Base-by-base conservation (phyloP, 257 asterid species). In the Buddleja alternifolia region DNA sequence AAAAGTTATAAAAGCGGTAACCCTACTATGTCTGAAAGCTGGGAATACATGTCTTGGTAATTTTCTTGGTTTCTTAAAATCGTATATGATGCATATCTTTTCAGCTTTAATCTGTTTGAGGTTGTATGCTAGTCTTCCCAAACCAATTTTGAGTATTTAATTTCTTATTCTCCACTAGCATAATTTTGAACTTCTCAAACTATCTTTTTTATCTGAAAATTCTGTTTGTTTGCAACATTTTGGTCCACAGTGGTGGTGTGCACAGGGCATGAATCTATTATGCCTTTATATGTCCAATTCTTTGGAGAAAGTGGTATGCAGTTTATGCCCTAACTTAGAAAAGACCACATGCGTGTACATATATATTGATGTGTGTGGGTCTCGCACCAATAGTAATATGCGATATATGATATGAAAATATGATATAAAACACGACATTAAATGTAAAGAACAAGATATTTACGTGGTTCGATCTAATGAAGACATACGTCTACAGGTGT, bases 171-270 rank as follows among this genome's bases (percentile, higher is more conserved):
- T 16, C 44, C 59, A 24, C 51, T 58, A 8, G 60, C 21, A 46
- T 60, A 68, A 65, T 52, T 47, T 55, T 61, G 56, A 57, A 64
- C 1, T 6, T 44, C 59, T 37, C 62, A 8, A 46, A 8, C 69
- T 47, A 54, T 48, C 17, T 51, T 66, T 41, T 61, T 40, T 20
- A 19, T 23, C 46, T 62, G 56, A 59, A 60, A 34, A 64, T 11
- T 58, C 64, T 47, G 39, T 41, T 67, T 71, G 47, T 74, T 78
- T 37, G 61, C 87, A 82, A 84, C 71, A 82, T 82, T 66, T 71
- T 82, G 80, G 87, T 82, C 77, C 87, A 82, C 67, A 82, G 87
- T 37, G 87, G 87, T 39, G 87, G 84, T 42, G 84, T 82, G 79
- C 82, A 82, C 4, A 81, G 84, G 19, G 87, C n/a, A n/a, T n/a